Conservation (phyloP, 2,329 filamentous ascomycete species). For the Verticillium nubilum region DNA sequence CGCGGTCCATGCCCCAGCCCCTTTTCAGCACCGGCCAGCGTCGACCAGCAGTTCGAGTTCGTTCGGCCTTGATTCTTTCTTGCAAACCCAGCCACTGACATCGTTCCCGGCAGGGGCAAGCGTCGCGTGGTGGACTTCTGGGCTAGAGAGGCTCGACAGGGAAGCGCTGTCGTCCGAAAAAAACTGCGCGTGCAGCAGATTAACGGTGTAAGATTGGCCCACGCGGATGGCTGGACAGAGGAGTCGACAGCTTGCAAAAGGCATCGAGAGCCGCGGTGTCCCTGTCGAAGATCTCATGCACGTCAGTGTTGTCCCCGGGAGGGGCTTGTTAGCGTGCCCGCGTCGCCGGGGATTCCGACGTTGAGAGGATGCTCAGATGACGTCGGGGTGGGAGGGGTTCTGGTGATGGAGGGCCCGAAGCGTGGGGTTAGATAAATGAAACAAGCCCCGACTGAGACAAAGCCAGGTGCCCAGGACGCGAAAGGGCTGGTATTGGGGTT, state of each 20-base stretch:
- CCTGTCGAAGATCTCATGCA: constrained; percentile 1
- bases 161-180: neutral
- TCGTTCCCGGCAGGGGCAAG: neutral
- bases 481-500: neutral
- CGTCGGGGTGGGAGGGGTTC: neutral
- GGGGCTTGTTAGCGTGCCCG: neutral
- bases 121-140: neutral
- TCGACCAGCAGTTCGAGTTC: neutral
- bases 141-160: neutral
- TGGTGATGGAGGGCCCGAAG: neutral
- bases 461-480: neutral
- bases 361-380: neutral
- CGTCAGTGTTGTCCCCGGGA: constrained; percentile 1
- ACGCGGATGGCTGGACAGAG: neutral
- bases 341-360: neutral
- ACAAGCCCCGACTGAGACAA: neutral
- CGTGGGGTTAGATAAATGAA: neutral
- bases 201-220: neutral
- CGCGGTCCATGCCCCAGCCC: neutral
- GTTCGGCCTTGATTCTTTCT: constrained; percentile 1
- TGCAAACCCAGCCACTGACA: neutral
- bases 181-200: neutral
- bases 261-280: neutral
- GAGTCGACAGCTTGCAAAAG: neutral
- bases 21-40: neutral